Evolutionary conservation across 2,329 filamentous ascomycete genomes (phyloP).

Genomic region (Penicillium concentricum): DNA sequence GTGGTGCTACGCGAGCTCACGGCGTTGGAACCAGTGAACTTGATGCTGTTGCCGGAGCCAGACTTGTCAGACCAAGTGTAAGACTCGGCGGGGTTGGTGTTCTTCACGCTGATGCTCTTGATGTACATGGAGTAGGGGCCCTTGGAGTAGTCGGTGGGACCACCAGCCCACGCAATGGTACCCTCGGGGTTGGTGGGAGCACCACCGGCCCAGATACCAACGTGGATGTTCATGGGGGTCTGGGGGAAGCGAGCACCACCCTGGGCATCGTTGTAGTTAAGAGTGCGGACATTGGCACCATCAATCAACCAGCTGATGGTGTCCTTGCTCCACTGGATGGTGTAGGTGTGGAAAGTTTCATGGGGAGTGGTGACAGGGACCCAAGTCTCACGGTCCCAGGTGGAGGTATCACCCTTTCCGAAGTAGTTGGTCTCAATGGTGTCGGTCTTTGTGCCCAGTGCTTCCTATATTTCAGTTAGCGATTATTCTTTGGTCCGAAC

Average conservation of each 20-base stretch:
- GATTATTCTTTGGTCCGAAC: constrained; percentile 56
- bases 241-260: constrained; percentile 64
- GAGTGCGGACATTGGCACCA: constrained; percentile 59
- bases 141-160: constrained; percentile 62
- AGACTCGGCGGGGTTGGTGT: constrained; percentile 59
- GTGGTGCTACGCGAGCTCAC: constrained; percentile 10
- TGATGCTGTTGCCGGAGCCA: constrained; percentile 65
- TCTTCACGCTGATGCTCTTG: constrained; percentile 57
- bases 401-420: constrained; percentile 77
- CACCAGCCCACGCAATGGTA: constrained; percentile 69
- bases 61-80: constrained; percentile 64
- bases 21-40: constrained; percentile 32
- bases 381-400: constrained; percentile 82
- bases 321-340: constrained; percentile 65
- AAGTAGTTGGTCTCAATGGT: constrained; percentile 86
- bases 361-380: constrained; percentile 63
- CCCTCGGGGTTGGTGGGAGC: constrained; percentile 39
- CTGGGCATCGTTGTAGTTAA: constrained; percentile 60
- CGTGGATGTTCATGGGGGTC: constrained; percentile 69
- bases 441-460: constrained; percentile 35
- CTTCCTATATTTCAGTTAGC: constrained; percentile 33
- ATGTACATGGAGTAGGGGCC: constrained; percentile 74
- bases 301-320: constrained; percentile 66
- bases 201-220: constrained; percentile 70
- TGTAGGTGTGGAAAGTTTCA: constrained; percentile 46